Conservation (phyloP, 371 early-diverging fungal species). For the Actinomortierella ambigua region DNA sequence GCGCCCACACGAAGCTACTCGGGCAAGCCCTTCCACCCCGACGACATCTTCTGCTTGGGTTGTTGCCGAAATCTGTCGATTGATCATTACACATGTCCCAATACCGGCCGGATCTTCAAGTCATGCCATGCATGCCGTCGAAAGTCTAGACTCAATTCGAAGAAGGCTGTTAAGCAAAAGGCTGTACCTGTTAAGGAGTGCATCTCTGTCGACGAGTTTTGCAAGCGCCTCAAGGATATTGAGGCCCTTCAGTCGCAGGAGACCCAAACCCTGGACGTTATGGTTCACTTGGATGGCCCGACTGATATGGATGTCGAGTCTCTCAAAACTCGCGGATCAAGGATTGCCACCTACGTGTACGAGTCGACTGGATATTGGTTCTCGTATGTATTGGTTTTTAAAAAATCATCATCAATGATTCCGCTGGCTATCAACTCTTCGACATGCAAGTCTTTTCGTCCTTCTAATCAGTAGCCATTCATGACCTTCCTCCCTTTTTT, state of each 20-base stretch:
- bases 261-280: constrained; percentile 30
- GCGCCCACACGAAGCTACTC: constrained; percentile 6
- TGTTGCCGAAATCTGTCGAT: constrained; percentile 40
- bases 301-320: constrained; percentile 40
- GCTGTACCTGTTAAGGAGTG: constrained; percentile 27
- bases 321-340: constrained; percentile 26
- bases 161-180: constrained; percentile 29
- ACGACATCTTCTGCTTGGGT: constrained; percentile 43
- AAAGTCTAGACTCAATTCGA: constrained; percentile 40
- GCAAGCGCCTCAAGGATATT: constrained; percentile 26
- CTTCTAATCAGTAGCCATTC: too few species aligned
- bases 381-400: constrained; percentile 21
- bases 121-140: constrained; percentile 45
- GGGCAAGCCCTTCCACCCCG: constrained; percentile 32
- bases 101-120: constrained; percentile 32
- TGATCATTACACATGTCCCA: constrained; percentile 38
- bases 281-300: constrained; percentile 28
- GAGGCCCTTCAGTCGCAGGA: constrained; percentile 20
- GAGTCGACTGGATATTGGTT: constrained; percentile 47
- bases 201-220: constrained; percentile 40
- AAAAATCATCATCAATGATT: too few species aligned
- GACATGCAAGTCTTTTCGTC: too few species aligned
- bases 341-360: constrained; percentile 36
- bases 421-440: too few species aligned
- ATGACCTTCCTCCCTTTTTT: neutral